A percentile compares a stretch with the other conserved stretches of the same genome.
These are phyloP conservation scores for Aureobasidium namibiae DNA, from an alignment of 2,329 filamentous ascomycete species.

Conservation along the genomic window DNA sequence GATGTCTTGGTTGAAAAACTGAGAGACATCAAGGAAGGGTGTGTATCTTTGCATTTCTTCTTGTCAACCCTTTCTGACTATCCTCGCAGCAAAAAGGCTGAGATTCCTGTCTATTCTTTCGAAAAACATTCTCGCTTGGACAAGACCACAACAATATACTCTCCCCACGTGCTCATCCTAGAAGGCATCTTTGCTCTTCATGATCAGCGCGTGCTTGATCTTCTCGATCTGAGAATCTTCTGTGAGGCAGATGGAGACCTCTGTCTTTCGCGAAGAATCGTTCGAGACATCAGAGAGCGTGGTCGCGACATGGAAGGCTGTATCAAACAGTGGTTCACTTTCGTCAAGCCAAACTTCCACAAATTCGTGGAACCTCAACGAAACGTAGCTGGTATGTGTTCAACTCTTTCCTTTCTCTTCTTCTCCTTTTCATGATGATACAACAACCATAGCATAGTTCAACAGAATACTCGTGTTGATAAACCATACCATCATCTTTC, in stretches of 20 bases:
- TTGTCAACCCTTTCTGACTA: slow-evolving; percentile 13
- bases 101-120: slow-evolving; percentile 94
- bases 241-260: slow-evolving; percentile 94
- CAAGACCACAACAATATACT: slow-evolving; percentile 83
- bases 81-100: slow-evolving; percentile 62
- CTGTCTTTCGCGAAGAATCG: slow-evolving; percentile 77
- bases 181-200: slow-evolving; percentile 96
- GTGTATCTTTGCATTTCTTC: slow-evolving; percentile 28
- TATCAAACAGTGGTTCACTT: slow-evolving; percentile 96
- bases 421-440: slow-evolving; percentile 26
- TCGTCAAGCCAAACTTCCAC: slow-evolving; percentile 94
- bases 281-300: slow-evolving; percentile 81
- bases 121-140: slow-evolving; percentile 75
- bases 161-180: slow-evolving; percentile 87
- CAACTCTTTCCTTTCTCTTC: not conserved
- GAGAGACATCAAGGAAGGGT: slow-evolving; percentile 85
- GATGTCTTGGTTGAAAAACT: slow-evolving; percentile 75
- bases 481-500: slow-evolving; percentile 28
- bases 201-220: slow-evolving; percentile 72
- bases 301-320: slow-evolving; percentile 89
- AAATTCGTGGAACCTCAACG: slow-evolving; percentile 89
- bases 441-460: slow-evolving; percentile 32
- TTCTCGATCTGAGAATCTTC: slow-evolving; percentile 93
- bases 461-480: slow-evolving; percentile 30
- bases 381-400: slow-evolving; percentile 63